Conservation (phyloP, 163 green algal species). For the Prototheca wickerhamii region DNA sequence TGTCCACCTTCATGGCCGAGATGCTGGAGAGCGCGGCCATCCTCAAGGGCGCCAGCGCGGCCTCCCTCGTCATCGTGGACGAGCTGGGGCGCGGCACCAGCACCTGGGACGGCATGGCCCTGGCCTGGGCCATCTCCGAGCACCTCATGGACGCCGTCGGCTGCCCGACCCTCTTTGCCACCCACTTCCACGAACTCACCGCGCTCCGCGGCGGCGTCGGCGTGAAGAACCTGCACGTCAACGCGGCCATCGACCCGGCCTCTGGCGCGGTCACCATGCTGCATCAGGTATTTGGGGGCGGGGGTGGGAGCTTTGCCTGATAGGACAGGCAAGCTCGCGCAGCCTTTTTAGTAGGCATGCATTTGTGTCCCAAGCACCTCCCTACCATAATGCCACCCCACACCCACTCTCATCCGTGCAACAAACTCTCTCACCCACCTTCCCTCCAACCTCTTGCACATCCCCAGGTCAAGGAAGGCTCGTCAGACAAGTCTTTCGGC, state of each 20-base stretch:
- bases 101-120: slow-evolving; percentile 82
- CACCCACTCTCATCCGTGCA: neutral
- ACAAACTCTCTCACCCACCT: neutral
- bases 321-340: neutral
- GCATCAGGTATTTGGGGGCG: slow-evolving; percentile 83
- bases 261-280: slow-evolving; percentile 80
- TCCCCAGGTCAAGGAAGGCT: slow-evolving; percentile 60
- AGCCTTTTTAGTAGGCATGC: too few species aligned
- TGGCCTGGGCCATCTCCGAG: slow-evolving; percentile 93
- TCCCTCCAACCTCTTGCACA: neutral
- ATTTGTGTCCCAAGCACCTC: too few species aligned
- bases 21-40: slow-evolving; percentile 95
- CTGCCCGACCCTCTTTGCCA: slow-evolving; percentile 84
- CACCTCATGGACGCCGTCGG: slow-evolving; percentile 73
- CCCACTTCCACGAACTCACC: slow-evolving; percentile 97
- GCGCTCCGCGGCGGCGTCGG: slow-evolving; percentile 57
- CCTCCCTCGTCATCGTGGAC: slow-evolving; percentile 91
- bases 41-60: slow-evolving; percentile 65
- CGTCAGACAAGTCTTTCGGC: slow-evolving; percentile 91
- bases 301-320: neutral
- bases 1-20: slow-evolving; percentile 98
- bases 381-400: neutral
- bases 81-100: slow-evolving; percentile 90
- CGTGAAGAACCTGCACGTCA: slow-evolving; percentile 76
- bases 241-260: slow-evolving; percentile 51